Evolutionary conservation across 768 basidiomycete species (phyloP).

Genomic region (Xerocomellus intermedius): DNA sequence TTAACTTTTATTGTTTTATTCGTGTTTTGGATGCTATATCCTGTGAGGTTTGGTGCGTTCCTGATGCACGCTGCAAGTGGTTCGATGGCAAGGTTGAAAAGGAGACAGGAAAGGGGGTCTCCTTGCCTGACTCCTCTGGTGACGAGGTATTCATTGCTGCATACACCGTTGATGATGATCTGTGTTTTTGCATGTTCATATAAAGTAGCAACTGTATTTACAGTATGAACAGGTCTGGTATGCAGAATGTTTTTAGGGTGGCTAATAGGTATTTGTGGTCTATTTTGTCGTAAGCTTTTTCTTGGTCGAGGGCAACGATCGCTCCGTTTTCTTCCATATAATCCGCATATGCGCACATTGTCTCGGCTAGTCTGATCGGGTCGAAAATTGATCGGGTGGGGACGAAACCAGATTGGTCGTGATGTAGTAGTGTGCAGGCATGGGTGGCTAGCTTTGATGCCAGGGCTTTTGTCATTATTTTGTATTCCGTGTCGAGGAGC

Average conservation of each 20-base stretch:
- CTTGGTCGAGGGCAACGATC: slow-evolving; percentile 36
- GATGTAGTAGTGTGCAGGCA: slow-evolving; percentile 11
- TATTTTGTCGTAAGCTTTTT: slow-evolving; percentile 39
- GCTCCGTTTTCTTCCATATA: slow-evolving; percentile 26
- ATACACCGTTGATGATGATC: not conserved
- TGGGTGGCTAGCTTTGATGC: slow-evolving; percentile 16
- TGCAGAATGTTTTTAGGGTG: accelerated
- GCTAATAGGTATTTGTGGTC: slow-evolving; percentile 27
- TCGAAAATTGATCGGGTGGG: slow-evolving; percentile 28
- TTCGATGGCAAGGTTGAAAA: slow-evolving; percentile 34
- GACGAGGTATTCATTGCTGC: too few relatives aligned
- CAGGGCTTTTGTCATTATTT: slow-evolving; percentile 28
- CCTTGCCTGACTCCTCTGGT: too few relatives aligned
- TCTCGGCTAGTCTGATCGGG: slow-evolving; percentile 28
- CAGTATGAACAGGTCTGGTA: not conserved
- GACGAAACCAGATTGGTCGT: slow-evolving; percentile 41
- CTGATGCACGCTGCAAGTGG: slow-evolving; percentile 8
- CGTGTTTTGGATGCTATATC: slow-evolving; percentile 14
- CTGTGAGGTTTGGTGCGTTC: slow-evolving; percentile 5
- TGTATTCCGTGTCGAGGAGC: slow-evolving; percentile 35
- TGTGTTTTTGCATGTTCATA: not conserved
- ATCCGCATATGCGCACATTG: slow-evolving; percentile 16
- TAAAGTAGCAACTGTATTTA: not conserved
- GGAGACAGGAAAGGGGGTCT: slow-evolving; percentile 32
- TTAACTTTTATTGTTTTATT: not conserved